Evolutionary conservation across 345 rosid species (phyloP).

Genomic region (Firmiana major): DNA sequence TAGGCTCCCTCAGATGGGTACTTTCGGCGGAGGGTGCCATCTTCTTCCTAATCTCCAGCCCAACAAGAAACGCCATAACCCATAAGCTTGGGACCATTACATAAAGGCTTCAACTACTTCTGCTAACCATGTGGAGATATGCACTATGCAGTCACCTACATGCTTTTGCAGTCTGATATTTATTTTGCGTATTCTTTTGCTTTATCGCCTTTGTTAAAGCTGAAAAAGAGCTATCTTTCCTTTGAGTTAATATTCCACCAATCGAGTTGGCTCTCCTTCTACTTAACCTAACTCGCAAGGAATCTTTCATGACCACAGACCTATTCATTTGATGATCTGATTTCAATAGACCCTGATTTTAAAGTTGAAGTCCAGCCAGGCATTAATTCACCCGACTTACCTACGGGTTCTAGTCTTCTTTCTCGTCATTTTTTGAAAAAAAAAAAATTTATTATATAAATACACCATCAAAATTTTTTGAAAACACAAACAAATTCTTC

Average conservation of each 20-base stretch:
- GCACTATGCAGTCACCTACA: not conserved
- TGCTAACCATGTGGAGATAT: constrained; percentile 3
- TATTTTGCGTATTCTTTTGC: not conserved
- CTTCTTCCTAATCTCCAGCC: not conserved
- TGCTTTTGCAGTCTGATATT: not conserved
- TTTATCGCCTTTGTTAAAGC: not conserved
- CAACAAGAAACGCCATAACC: not conserved
- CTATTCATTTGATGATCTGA: not conserved
- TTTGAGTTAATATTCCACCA: not conserved
- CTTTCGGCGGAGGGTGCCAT: not conserved
- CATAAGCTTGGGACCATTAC: not conserved
- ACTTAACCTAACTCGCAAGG: not conserved
- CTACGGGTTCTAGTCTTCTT: not conserved
- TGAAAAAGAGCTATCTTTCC: not conserved
- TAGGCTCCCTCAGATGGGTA: not conserved
- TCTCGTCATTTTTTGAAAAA: not conserved
- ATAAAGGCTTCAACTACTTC: not conserved
- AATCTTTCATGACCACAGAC: not conserved
- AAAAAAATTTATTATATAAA: too few species aligned
- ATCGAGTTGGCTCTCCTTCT: not conserved
- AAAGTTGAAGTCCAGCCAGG: not conserved
- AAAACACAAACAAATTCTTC: too few species aligned
- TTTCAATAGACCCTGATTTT: not conserved
- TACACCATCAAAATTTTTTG: too few species aligned
- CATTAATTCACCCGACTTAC: not conserved